Conservation (phyloP, 805 yeast genomes). For the Metschnikowia vanudenii region DNA sequence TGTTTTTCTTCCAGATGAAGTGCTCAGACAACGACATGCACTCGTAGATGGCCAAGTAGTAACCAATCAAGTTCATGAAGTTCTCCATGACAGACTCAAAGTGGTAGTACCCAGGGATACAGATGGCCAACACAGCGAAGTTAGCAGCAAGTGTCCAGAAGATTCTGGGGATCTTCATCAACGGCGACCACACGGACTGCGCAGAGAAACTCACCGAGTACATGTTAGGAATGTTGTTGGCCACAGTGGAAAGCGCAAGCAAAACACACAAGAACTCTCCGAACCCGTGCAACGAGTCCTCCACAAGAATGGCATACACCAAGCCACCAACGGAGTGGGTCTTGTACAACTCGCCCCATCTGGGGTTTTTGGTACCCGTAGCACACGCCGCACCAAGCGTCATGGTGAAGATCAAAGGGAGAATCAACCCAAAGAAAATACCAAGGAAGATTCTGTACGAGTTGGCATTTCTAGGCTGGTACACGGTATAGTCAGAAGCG, state of each 20-base stretch:
- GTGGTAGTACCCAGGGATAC: constrained; percentile 82
- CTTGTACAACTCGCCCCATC: constrained; percentile 51
- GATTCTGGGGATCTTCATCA: constrained; percentile 75
- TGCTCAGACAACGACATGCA: constrained; percentile 79
- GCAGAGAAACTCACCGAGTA: constrained; percentile 86
- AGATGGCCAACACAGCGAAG: constrained; percentile 74
- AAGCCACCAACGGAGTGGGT: constrained; percentile 74
- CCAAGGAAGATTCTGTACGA: constrained; percentile 59
- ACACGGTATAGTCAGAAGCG: constrained; percentile 89
- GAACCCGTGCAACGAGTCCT: constrained; percentile 79
- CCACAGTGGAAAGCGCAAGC: constrained; percentile 80
- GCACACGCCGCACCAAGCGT: constrained; percentile 85
- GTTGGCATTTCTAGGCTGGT: constrained; percentile 68
- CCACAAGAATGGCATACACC: constrained; percentile 72
- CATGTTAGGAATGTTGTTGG: constrained; percentile 92
- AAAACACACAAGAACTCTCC: constrained; percentile 88
- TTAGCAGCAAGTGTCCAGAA: constrained; percentile 79
- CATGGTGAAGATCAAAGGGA: constrained; percentile 72
- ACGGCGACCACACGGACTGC: constrained; percentile 77
- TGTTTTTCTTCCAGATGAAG: constrained; percentile 68
- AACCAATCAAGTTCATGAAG: constrained; percentile 89
- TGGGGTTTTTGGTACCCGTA: constrained; percentile 51
- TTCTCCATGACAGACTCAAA: constrained; percentile 72
- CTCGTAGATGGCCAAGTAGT: constrained; percentile 84
- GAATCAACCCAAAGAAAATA: constrained; percentile 59